Evolutionary conservation across 1,284 basidiomycete species (phyloP).

Genomic region (Cerrena zonata): DNA sequence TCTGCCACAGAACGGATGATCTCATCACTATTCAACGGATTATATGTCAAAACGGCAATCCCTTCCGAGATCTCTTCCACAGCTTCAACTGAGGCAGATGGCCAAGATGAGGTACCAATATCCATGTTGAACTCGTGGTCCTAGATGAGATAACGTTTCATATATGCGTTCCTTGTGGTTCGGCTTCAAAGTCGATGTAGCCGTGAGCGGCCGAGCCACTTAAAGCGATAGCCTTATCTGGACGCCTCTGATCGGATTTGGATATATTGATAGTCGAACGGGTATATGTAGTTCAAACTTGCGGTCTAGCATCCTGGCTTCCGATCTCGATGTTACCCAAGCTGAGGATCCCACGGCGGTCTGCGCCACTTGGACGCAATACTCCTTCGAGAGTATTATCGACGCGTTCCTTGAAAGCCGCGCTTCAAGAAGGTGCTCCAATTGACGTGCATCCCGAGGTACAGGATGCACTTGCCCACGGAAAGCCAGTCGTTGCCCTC

Average conservation of each 20-base stretch:
- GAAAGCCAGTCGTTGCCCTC: conserved; percentile 65
- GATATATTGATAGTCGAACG: background rate
- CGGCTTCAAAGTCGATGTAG: background rate
- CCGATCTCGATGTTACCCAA: too few relatives aligned
- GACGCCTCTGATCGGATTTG: background rate
- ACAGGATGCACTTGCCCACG: conserved; percentile 61
- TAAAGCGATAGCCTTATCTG: background rate
- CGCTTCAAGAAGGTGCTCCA: conserved; percentile 19
- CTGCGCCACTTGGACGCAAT: too few relatives aligned
- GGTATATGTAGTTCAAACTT: background rate
- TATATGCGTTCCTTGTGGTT: background rate
- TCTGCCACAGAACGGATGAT: conserved; percentile 60
- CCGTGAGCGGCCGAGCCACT: background rate
- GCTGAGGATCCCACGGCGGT: too few relatives aligned
- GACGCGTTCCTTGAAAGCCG: conserved; percentile 11
- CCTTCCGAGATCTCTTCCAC: conserved; percentile 42
- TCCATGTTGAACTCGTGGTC: background rate
- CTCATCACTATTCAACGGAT: conserved; percentile 46
- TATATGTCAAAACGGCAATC: conserved; percentile 56
- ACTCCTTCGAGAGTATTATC: too few relatives aligned
- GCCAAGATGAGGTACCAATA: background rate
- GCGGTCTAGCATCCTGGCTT: too few relatives aligned
- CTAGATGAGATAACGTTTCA: background rate
- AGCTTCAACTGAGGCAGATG: conserved; percentile 42
- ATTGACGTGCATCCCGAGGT: conserved; percentile 77